Base-by-base conservation (phyloP, 2,329 filamentous ascomycete genomes). In the Fusarium neocosmosporiellum region DNA sequence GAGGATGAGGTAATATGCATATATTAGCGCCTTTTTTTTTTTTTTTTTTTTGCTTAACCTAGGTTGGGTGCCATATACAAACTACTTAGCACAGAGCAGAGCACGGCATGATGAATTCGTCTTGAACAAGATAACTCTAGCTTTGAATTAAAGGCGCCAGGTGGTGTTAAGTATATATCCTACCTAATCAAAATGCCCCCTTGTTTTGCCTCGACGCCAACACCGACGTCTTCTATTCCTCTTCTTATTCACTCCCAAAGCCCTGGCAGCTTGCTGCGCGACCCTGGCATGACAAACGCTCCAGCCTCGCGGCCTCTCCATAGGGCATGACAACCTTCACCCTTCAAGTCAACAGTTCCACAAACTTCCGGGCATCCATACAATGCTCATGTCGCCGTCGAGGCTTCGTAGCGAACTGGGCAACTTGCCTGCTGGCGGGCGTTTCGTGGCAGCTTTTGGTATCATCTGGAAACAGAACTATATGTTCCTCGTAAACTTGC, bases 381-480 rank as follows among this genome's bases (percentile, higher is more conserved):
- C 37, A 46, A 70, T 64, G 63, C 58, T 66, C 55, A 39, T 46
- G 61, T 62, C 46, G 55, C 68, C 68, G 27, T 43, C 39, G 61
- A 43, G 55, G 54, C 41, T 48, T 71, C 36, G 55, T 65, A 63
- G 46, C 63, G 70, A 50, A 67, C 54, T 43, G 29, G 62, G 65
- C 61, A 43, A 59, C 66, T 67, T 24, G 62, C 53, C 67, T 63
- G 37, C 43, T 37, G 66, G 65, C 61, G 71, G 69, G 59, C 67
- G 63, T 54, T 66, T 54, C 59, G 48, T 57, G 58, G 55, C 58
- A 24, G 46, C 66, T 69, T 59, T 67, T 76, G 74, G 74, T 77
- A 77, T 77, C 69, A 75, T 74, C 65, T 68, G 66, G 67, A 65
- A 75, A 66, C 70, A 73, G 66, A 69, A 65, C 50, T 54, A 70